These are phyloP conservation scores for Diaporthe velutina DNA, from an alignment of 2,329 filamentous ascomycete genomes.

Conservation along the genomic window DNA sequence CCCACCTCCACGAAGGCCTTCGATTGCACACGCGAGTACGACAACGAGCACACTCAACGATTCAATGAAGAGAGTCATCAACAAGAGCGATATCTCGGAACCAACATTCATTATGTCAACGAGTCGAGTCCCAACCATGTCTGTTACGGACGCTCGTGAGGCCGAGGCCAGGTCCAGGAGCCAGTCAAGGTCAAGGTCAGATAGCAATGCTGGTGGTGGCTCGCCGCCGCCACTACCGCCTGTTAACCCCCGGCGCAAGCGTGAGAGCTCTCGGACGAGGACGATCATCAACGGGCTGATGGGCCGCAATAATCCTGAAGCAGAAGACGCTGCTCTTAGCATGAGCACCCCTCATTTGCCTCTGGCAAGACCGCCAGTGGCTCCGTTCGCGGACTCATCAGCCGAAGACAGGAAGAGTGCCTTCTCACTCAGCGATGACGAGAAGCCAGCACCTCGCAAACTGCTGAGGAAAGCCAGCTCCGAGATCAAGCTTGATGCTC, in stretches of 20 bases:
- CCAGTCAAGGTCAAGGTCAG: constrained; percentile 54
- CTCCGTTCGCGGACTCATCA: constrained; percentile 33
- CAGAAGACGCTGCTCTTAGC: constrained; percentile 45
- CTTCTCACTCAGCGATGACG: constrained; percentile 54
- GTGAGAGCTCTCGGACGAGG: constrained; percentile 53
- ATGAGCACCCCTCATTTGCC: constrained; percentile 50
- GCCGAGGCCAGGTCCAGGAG: constrained; percentile 50
- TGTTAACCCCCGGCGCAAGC: constrained; percentile 68
- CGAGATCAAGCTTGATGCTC: constrained; percentile 50
- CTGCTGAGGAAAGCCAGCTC: constrained; percentile 58
- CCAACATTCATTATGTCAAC: constrained; percentile 62
- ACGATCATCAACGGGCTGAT: constrained; percentile 54
- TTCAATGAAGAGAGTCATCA: constrained; percentile 56
- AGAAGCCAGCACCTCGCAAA: constrained; percentile 53
- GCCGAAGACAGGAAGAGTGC: constrained; percentile 45
- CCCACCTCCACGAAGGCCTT: constrained; percentile 51
- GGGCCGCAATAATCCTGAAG: constrained; percentile 52
- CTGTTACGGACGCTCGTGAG: constrained; percentile 40
- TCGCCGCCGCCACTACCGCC: constrained; percentile 66
- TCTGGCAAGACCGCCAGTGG: constrained; percentile 40
- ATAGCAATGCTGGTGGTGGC: constrained; percentile 50
- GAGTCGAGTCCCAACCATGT: constrained; percentile 58
- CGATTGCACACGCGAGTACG: constrained; percentile 45
- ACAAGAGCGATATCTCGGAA: constrained; percentile 64
- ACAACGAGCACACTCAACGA: constrained; percentile 52